These are phyloP conservation scores for Stephania japonica DNA, from an alignment of 164 flowering plant genomes.

Conservation along the genomic window DNA sequence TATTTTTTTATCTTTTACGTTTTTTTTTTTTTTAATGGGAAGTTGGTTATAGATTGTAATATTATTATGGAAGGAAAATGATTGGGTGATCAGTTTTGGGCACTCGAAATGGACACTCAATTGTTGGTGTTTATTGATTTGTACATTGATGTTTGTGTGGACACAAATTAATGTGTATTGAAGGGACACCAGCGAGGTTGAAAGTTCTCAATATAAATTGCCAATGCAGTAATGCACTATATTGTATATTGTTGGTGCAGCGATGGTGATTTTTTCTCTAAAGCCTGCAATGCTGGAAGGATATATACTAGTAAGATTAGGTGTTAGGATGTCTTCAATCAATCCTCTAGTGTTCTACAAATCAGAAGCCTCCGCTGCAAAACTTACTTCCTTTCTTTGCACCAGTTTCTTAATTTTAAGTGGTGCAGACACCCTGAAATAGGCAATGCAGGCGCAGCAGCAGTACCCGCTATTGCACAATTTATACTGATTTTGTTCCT, in stretches of 20 bases:
- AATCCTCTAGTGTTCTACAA: slow-evolving; percentile 73
- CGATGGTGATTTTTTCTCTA: slow-evolving; percentile 69
- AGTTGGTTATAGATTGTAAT: too few species aligned
- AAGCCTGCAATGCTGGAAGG: slow-evolving; percentile 60
- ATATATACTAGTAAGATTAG: slow-evolving; percentile 72
- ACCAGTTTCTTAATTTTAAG: neutral
- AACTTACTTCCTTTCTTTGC: slow-evolving; percentile 27
- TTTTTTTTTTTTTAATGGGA: too few species aligned
- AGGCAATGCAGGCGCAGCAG: slow-evolving; percentile 94
- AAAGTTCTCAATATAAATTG: slow-evolving; percentile 46
- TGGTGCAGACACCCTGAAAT: slow-evolving; percentile 50
- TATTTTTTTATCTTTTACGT: too few species aligned
- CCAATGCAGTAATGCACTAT: too few species aligned
- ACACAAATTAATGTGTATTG: too few species aligned
- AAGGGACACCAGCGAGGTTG: slow-evolving; percentile 64
- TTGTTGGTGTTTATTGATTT: too few species aligned
- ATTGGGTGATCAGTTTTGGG: too few species aligned
- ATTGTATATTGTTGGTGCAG: slow-evolving; percentile 68
- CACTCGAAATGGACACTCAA: too few species aligned
- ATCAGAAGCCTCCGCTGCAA: slow-evolving; percentile 86
- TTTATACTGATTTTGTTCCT: slow-evolving; percentile 61
- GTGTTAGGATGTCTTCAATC: slow-evolving; percentile 96
- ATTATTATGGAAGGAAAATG: too few species aligned
- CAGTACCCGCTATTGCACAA: slow-evolving; percentile 67
- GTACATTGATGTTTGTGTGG: too few species aligned